phyloP scores from a whole-genome alignment of 2,329 filamentous ascomycete species.

The Alternaria sp. region DNA sequence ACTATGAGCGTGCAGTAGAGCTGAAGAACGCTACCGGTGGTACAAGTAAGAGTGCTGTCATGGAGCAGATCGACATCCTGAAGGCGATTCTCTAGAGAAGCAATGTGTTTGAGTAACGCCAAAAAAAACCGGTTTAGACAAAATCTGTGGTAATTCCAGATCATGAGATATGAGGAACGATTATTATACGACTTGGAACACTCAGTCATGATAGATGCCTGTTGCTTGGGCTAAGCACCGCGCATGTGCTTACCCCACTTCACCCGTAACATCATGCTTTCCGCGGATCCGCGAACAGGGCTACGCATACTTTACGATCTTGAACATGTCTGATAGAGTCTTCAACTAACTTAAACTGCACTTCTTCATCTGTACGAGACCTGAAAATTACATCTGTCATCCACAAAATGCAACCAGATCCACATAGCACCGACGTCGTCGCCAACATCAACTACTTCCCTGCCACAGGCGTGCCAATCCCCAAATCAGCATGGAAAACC shows the following conservation, averaged over 20 bases:
- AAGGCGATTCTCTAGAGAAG: constrained; percentile 52
- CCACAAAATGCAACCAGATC: constrained; percentile 1
- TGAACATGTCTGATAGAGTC: background rate
- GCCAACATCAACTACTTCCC: constrained; percentile 34
- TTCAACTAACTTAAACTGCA: background rate
- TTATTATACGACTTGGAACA: background rate
- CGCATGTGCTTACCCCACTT: constrained; percentile 13
- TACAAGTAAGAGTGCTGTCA: constrained; percentile 74
- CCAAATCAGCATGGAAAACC: constrained; percentile 23
- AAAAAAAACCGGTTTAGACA: background rate
- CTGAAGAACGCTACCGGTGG: constrained; percentile 79
- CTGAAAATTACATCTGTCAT: background rate
- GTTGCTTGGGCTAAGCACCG: background rate
- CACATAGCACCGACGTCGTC: constrained; percentile 16
- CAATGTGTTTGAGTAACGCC: background rate
- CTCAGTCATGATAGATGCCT: background rate
- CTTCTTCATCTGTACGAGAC: too few relatives aligned
- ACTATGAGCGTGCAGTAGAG: constrained; percentile 87
- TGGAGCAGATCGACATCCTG: constrained; percentile 69
- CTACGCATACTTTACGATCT: background rate
- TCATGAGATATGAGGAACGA: constrained; percentile 10
- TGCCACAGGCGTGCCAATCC: constrained; percentile 20
- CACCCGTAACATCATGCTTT: background rate
- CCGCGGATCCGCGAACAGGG: constrained; percentile 5
- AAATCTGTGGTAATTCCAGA: background rate